These are phyloP conservation scores for Recurvomyces mirabilis DNA, from an alignment of 495 filamentous ascomycete genomes.

Conservation along the genomic window DNA sequence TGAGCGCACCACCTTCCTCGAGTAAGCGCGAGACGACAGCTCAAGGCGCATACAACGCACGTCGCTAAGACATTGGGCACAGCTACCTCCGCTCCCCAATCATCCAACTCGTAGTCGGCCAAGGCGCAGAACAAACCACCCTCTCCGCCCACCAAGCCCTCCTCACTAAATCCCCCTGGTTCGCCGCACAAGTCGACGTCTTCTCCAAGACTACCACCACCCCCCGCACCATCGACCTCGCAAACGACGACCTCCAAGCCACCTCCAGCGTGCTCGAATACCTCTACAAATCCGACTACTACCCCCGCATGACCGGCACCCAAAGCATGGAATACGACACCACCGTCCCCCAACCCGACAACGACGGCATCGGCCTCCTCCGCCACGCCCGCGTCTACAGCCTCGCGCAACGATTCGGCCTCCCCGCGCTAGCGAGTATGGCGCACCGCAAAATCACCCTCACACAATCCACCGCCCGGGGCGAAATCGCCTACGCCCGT, in stretches of 20 bases:
- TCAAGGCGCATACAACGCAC: not conserved
- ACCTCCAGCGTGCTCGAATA: constrained; percentile 83
- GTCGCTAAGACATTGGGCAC: not conserved
- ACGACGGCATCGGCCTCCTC: constrained; percentile 63
- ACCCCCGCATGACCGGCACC: constrained; percentile 42
- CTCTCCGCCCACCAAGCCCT: constrained; percentile 73
- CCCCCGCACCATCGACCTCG: constrained; percentile 51
- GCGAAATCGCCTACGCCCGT: constrained; percentile 79
- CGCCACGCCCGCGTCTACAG: constrained; percentile 85
- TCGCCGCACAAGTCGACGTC: constrained; percentile 49
- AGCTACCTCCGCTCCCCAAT: constrained; percentile 70
- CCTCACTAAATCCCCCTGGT: constrained; percentile 60
- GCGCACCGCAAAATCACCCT: constrained; percentile 83
- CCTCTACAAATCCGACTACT: constrained; percentile 87
- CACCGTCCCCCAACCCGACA: constrained; percentile 48
- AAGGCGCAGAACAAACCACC: constrained; percentile 44
- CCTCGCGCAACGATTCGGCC: constrained; percentile 64
- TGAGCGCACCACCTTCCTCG: constrained; percentile 19
- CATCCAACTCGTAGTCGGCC: constrained; percentile 63
- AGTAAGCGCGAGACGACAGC: no score
- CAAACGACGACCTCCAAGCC: constrained; percentile 63
- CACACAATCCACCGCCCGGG: constrained; percentile 70
- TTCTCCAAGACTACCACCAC: constrained; percentile 47
- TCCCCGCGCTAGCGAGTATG: constrained; percentile 61
- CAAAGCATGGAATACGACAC: constrained; percentile 48